Percentiles rank a stretch among this genome's conserved stretches.
Conservation (phyloP, 768 basidiomycete genomes). For the Gloeostereum incarnatum region DNA sequence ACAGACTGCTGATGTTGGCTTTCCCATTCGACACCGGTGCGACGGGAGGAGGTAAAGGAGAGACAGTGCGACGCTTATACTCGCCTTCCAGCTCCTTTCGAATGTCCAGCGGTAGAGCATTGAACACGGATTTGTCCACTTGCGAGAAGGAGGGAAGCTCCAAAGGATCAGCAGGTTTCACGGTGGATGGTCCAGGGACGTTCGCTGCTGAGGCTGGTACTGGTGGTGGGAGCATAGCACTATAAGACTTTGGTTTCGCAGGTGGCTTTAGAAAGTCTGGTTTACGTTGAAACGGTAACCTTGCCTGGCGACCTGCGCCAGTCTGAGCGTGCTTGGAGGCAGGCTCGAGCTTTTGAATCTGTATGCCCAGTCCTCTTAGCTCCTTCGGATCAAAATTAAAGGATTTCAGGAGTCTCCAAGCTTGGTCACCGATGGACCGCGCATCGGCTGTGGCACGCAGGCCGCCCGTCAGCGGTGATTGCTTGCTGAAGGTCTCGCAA, state of each 20-base stretch:
- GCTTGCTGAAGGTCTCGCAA: slow-evolving; percentile 77
- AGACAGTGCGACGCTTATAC: slow-evolving; percentile 51
- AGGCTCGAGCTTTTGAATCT: slow-evolving; percentile 81
- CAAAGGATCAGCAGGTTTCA: slow-evolving; percentile 6
- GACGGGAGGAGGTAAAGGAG: slow-evolving; percentile 25
- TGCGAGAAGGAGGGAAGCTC: slow-evolving; percentile 70
- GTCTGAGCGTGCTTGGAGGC: slow-evolving; percentile 18
- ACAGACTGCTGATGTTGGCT: no score
- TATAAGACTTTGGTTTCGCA: no score
- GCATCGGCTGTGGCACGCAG: slow-evolving; percentile 66
- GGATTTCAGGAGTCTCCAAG: slow-evolving; percentile 64
- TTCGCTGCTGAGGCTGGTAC: no score
- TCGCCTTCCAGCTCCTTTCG: slow-evolving; percentile 60
- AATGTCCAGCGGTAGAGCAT: slow-evolving; percentile 62
- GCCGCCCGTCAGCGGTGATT: slow-evolving; percentile 45
- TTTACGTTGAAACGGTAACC: slow-evolving; percentile 47
- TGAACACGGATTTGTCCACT: slow-evolving; percentile 60
- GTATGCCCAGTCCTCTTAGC: slow-evolving; percentile 87
- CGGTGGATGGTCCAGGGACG: neutral
- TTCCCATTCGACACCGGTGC: neutral
- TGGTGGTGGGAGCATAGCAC: no score
- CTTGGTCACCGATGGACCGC: slow-evolving; percentile 62
- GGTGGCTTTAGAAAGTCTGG: neutral
- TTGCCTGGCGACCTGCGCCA: slow-evolving; percentile 48
- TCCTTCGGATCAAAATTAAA: slow-evolving; percentile 79